Evolutionary conservation across 2,329 filamentous ascomycete genomes (phyloP).

Genomic region (Neonectria sp.): DNA sequence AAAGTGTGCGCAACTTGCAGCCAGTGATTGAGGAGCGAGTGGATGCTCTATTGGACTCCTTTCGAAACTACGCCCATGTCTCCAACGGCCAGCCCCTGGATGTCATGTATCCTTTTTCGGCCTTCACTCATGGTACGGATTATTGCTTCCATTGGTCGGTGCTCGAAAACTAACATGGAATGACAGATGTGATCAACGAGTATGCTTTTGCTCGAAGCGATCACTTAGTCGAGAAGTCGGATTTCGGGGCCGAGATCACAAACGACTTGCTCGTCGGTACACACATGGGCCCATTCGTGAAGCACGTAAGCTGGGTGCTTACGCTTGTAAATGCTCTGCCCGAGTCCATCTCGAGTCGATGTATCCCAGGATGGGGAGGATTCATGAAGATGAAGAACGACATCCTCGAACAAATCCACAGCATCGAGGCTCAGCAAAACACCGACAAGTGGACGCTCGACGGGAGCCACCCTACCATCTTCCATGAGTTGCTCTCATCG

Average conservation of each 20-base stretch:
- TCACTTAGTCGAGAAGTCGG: conserved; percentile 53
- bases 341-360: conserved; percentile 54
- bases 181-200: conserved; percentile 57
- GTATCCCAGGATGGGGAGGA: conserved; percentile 54
- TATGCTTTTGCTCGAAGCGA: conserved; percentile 56
- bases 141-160: not conserved
- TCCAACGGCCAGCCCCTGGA: conserved; percentile 49
- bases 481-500: conserved; percentile 53
- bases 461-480: conserved; percentile 54
- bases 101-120: conserved; percentile 56
- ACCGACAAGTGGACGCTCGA: conserved; percentile 53
- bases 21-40: conserved; percentile 55
- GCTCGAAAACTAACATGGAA: conserved; percentile 6
- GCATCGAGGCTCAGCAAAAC: conserved; percentile 53
- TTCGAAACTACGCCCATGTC: conserved; percentile 48
- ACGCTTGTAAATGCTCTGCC: conserved; percentile 54
- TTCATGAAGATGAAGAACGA: conserved; percentile 58
- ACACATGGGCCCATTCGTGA: conserved; percentile 54
- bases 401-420: conserved; percentile 54
- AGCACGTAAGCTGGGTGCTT: conserved; percentile 55
- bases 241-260: conserved; percentile 55
- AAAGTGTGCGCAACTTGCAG: conserved; percentile 56
- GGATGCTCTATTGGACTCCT: conserved; percentile 50
- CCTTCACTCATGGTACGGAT: conserved; percentile 55
- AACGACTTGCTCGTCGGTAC: conserved; percentile 56